Evolutionary conservation across 306 rosid species (phyloP).

Genomic region (Erythrophleum fordii): DNA sequence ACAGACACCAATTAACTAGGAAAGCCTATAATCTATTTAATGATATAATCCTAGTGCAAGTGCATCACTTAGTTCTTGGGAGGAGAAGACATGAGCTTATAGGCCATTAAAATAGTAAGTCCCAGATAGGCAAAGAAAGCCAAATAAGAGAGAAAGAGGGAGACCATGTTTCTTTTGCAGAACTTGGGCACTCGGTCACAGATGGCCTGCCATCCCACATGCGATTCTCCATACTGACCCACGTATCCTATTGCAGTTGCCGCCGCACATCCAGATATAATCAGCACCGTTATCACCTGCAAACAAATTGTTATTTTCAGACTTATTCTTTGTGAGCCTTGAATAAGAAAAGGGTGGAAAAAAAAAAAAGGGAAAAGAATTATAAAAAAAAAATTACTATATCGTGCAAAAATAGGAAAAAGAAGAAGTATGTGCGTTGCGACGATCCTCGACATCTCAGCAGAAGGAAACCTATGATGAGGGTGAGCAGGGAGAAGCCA

Average conservation of each 20-base stretch:
- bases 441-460: slow-evolving; percentile 35
- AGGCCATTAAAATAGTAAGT: slow-evolving; percentile 50
- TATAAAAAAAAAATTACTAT: slow-evolving; percentile 42
- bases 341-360: neutral
- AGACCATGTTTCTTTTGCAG: slow-evolving; percentile 53
- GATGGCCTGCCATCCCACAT: slow-evolving; percentile 55
- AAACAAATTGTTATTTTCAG: neutral
- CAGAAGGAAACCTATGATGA: slow-evolving; percentile 34
- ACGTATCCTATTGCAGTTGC: slow-evolving; percentile 70
- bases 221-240: slow-evolving; percentile 61
- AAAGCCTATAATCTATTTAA: neutral
- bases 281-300: slow-evolving; percentile 60
- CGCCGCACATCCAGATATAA: slow-evolving; percentile 73
- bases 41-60: neutral
- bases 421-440: slow-evolving; percentile 25
- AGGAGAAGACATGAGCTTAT: slow-evolving; percentile 37
- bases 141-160: slow-evolving; percentile 57
- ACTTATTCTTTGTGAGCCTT: neutral
- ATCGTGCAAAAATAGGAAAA: slow-evolving; percentile 58
- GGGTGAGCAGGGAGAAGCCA: slow-evolving; percentile 49
- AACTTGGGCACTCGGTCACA: slow-evolving; percentile 60
- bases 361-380: too few relatives aligned
- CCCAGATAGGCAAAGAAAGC: slow-evolving; percentile 59
- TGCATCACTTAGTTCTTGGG: too few relatives aligned
- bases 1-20: neutral